Base-by-base conservation (phyloP, 345 rosid species). In the Brassica incana region DNA sequence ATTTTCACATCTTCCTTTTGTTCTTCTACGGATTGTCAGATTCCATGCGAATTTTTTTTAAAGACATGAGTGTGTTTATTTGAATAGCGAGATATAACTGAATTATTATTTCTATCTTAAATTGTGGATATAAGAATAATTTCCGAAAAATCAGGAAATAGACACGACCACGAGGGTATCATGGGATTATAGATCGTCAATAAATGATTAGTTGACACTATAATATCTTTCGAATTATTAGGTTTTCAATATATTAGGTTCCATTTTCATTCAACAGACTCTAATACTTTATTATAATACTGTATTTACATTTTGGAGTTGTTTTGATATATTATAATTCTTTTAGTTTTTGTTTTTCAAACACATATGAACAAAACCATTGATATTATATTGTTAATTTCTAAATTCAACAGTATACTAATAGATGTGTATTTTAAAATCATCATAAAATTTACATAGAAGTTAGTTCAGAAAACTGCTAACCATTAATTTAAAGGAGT, bases 151-250 rank as follows among this genome's bases (percentile, higher is more conserved):
- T 8, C 70, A 80, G 83, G 83, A 75, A 38, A 27, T 80, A 43
- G 83, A 80, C 83, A 75, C 30, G 63, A 69, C 79, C 83, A 80
- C 79, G 83, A 75, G 83, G 83, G 83, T 69, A 29, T 64, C 76
- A 80, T 80, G 83, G 79, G 68, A 29, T 64, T 69, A 56, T 75
- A 69, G 67, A 69, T 75, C 68, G 60, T 52, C 67, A 70, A 64
- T 80, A 54, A 74, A 80, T 80, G 15, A 38, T 18, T 75, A 54
- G 54, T 70, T 64, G 52, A 38, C 50, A 66, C n/a, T 66, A 16
- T 36, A 66, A 10, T 36, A 20, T 18, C 1, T 18, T 43, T 68
- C 14, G 3, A 29, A 62, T 62, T 62, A 29, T 62, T 62, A 62
- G 5, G 25, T 6, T 36, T 20, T 38, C 32, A 65, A 65, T 64